phyloP scores from a whole-genome alignment of 305 asterid genomes.

The Fraxinus sp. region DNA sequence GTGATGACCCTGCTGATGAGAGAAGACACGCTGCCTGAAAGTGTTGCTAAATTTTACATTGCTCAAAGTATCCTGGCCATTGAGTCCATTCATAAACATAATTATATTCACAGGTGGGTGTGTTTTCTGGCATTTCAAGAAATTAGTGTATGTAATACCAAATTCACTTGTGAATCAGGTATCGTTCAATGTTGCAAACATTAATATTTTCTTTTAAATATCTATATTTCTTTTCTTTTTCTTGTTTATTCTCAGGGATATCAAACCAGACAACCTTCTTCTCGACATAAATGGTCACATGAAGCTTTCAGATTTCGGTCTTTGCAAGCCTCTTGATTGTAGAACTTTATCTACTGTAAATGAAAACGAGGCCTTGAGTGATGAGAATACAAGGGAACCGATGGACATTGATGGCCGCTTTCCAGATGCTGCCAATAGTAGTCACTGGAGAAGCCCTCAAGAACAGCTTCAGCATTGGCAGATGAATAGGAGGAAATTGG shows the following conservation, averaged over 20 bases:
- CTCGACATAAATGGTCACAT: conserved; percentile 88
- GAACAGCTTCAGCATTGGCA: conserved; percentile 99
- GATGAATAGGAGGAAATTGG: conserved; percentile 91
- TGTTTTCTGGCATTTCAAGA: neutral
- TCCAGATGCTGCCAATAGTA: conserved; percentile 64
- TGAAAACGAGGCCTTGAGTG: conserved; percentile 84
- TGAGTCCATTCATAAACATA: conserved; percentile 92
- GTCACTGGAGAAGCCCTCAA: conserved; percentile 73
- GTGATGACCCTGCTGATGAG: conserved; percentile 95
- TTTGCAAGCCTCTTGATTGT: conserved; percentile 96
- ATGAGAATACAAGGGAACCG: conserved; percentile 71
- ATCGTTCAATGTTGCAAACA: conserved; percentile 10
- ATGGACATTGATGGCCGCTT: conserved; percentile 79
- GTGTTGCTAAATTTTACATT: conserved; percentile 83
- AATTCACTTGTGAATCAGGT: conserved; percentile 7
- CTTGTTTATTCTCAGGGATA: conserved; percentile 55
- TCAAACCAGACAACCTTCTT: conserved; percentile 96
- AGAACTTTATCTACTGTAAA: conserved; percentile 75
- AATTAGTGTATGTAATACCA: conserved; percentile 10
- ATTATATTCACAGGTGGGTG: conserved; percentile 82
- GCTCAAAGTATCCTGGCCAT: conserved; percentile 91
- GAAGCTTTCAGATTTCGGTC: conserved; percentile 98
- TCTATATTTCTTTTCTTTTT: conserved; percentile 10
- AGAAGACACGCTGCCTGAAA: conserved; percentile 78
- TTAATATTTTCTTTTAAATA: conserved; percentile 13